Conservation (phyloP, 345 rosid species). For the Hibiscus syriacus region DNA sequence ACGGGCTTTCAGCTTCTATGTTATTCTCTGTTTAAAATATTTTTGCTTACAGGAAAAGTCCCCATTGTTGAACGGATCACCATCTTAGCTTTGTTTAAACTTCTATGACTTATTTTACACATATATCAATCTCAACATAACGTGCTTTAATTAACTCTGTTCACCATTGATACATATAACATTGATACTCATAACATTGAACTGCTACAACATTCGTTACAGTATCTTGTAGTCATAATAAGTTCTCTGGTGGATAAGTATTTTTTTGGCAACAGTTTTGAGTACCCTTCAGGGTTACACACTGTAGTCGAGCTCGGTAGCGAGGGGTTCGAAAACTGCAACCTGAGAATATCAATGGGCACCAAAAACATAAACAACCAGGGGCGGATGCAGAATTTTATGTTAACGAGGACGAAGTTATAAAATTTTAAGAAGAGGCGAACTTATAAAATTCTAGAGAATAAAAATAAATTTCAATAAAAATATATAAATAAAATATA, state of each 20-base stretch:
- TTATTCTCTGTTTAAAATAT: not conserved
- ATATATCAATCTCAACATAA: too few relatives aligned
- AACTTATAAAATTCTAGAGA: too few relatives aligned
- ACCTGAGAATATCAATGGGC: conserved; percentile 52
- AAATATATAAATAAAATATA: too few relatives aligned
- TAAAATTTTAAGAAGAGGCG: too few relatives aligned
- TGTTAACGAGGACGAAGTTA: too few relatives aligned
- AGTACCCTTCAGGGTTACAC: conserved; percentile 57
- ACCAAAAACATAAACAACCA: conserved; percentile 59
- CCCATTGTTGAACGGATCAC: conserved; percentile 13
- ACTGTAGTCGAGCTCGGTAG: conserved; percentile 72
- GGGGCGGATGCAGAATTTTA: too few relatives aligned
- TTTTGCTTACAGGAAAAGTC: conserved; percentile 10
- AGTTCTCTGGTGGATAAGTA: not conserved
- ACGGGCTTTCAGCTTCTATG: not conserved
- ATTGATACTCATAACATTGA: too few relatives aligned
- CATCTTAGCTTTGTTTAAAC: conserved; percentile 53
- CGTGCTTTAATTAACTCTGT: too few relatives aligned
- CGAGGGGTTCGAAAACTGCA: conserved; percentile 76
- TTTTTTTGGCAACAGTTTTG: conserved; percentile 39
- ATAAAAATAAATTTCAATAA: too few relatives aligned
- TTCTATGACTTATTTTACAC: too few relatives aligned
- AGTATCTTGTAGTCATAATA: too few relatives aligned
- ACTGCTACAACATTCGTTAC: not conserved
- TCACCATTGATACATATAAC: too few relatives aligned